A percentile compares a stretch with the other conserved stretches of the same genome.
Evolutionary conservation across 164 flowering plant species (phyloP).

Genomic region (Nelumbo lutea): DNA sequence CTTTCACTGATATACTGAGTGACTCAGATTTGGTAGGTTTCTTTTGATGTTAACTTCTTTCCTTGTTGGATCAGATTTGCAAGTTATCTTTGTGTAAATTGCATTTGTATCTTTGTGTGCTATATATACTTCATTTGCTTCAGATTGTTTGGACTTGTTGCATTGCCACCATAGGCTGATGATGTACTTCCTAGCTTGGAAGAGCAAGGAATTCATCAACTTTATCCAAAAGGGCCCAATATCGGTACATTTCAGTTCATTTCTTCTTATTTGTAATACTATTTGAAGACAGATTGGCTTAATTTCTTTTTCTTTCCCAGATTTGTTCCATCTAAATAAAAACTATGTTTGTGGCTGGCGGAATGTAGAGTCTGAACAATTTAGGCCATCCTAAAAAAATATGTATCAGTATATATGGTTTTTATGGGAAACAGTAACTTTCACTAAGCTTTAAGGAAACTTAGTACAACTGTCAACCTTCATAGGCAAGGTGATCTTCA

Average conservation of each 20-base stretch:
- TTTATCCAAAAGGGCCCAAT: conserved; percentile 79
- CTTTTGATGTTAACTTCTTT: neutral
- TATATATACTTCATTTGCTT: neutral
- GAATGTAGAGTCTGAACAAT: too few relatives aligned
- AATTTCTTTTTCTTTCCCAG: too few relatives aligned
- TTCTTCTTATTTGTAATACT: neutral
- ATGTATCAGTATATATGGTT: too few relatives aligned
- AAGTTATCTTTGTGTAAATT: neutral
- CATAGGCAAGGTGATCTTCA: too few relatives aligned
- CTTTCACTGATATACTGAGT: too few relatives aligned
- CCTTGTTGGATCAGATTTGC: neutral
- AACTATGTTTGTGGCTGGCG: too few relatives aligned
- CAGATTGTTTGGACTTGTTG: neutral
- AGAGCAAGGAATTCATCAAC: conserved; percentile 90
- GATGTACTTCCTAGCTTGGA: conserved; percentile 91
- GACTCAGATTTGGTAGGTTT: too few relatives aligned
- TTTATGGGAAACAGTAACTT: too few relatives aligned
- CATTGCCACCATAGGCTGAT: conserved; percentile 53
- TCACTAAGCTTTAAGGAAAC: too few relatives aligned
- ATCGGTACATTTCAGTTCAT: conserved; percentile 44
- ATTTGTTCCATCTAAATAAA: too few relatives aligned
- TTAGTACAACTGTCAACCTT: too few relatives aligned
- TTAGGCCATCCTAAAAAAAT: too few relatives aligned
- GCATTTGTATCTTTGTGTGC: neutral
- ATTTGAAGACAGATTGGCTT: neutral